Conservation (phyloP, 2,329 filamentous ascomycete species). For the Botrytis byssoidea region DNA sequence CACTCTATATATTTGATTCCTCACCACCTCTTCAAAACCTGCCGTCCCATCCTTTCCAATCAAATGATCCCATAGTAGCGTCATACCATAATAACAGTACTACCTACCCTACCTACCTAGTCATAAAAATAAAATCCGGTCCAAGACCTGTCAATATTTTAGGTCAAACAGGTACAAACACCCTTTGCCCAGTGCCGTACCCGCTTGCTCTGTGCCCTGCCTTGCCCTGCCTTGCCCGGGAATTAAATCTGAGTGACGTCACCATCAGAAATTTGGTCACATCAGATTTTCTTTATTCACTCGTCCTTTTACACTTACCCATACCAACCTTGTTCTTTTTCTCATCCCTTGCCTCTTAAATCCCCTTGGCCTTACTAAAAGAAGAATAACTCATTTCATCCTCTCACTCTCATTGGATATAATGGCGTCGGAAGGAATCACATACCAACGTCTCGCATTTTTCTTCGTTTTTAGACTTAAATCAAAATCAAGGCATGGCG, state of each 20-base stretch:
- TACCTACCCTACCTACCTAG: background rate
- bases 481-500: slow-evolving; percentile 10
- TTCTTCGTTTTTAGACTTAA: background rate
- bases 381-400: background rate
- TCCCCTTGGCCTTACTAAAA: background rate
- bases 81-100: slow-evolving; percentile 12
- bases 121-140: background rate
- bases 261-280: background rate
- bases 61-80: background rate
- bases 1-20: slow-evolving; percentile 2
- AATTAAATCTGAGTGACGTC: slow-evolving; percentile 11
- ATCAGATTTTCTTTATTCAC: slow-evolving; percentile 5
- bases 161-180: background rate
- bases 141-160: background rate
- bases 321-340: background rate
- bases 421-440: background rate
- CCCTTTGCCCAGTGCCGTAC: background rate
- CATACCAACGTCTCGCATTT: background rate
- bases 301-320: background rate
- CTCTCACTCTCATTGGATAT: background rate
- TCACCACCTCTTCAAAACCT: background rate
- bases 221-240: background rate
- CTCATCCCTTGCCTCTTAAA: background rate
- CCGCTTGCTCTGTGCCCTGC: background rate
- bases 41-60: background rate